Evolutionary conservation across 164 flowering plant species (phyloP), one percentile per base, ranked within the genome.

Genomic region (Malania oleifera): DNA sequence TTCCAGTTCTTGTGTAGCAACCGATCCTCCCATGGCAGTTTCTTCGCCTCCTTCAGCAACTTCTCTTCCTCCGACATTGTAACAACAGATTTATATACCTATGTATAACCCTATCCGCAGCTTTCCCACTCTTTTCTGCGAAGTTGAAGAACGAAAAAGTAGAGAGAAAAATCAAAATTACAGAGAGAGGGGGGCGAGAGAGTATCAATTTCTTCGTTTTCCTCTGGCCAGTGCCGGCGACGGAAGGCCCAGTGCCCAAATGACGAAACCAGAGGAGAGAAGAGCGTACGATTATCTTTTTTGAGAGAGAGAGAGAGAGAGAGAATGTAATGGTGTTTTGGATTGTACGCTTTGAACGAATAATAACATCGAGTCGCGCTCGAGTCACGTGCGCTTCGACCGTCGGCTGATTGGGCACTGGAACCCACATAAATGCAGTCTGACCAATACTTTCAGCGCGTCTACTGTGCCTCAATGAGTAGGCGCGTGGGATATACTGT

Each of bases 1-100:
- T 93, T 93, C 99, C 99, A 93, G 69, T 86, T 93, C 78, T 93
- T 93, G 76, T 93, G 99, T 31, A 72, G 26, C 31, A 93, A 76
- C 14, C 99, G 89, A 70, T 93, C 99, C 63, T 90, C 99, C 99
- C 99, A 93, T 15, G 96, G 95, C 56, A 88, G 67, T 66, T 90
- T 93, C 85, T 92, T 92, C 66, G 98, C 98, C 72, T 92, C 98
- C 70, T 82, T 89, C 67, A 92, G 73, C 55, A 92, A 54, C 54
- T 89, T 92, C 85, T 92, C 98, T 31, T 92, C 98, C 69, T 92
- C 98, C 61, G 98, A 77, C 84, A 73, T 76, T 72, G 38, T 29
- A 52, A 12, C 11, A 20, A 20, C 50, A 12, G 50, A 46, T 46
- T 9, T 22, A 12, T 11, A 6, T 11, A 20, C 3, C 50, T 22